Base-by-base conservation (phyloP, 129 eudicot species). In the Flaveria linearis region DNA sequence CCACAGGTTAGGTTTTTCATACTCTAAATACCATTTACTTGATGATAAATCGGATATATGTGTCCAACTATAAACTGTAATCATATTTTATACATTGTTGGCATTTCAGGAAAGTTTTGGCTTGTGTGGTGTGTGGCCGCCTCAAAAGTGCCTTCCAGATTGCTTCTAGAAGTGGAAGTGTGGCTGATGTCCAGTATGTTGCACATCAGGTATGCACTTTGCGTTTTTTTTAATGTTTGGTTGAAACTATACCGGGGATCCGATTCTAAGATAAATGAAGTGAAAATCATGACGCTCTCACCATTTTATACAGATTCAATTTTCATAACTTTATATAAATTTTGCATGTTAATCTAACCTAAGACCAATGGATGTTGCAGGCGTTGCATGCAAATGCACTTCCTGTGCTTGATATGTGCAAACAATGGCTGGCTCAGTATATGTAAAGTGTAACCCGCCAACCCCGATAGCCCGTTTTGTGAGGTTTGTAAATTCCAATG, bases 111-210 rank as follows among this genome's bases (percentile, higher is more conserved):
- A 94, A 91, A 80, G 99, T 94, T 76, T 82, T 94, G 88, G 99
- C 99, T 69, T 94, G 99, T 89, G 99, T n/a, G 80, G 97, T 94
- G 25, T 94, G 99, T 78, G 99, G 99, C 33, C 96, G 99, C 50
- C 92, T 94, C 11, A 94, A 94, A 86, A 91, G 96, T 81, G 99
- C 99, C 53, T 94, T 94, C 84, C 99, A 94, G 69, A 91, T 94
- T 79, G 99, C 99, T 73, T 94, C 99, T 46, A 82, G 89, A 77
- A 94, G 99, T 81, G 99, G 99, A 73, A 91, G 97, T 76, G 99
- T 94, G 50, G 99, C 99, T 42, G 99, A 94, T 81, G 99, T 94
- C 82, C 97, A 94, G 77, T 94, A 94, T 83, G 99, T 94, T 73
- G 99, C 99, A 76, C 99, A 94, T 83, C 99, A 94, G 97, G 98